phyloP scores from a whole-genome alignment of 805 yeast species.

The Cyberlindnera americana region DNA sequence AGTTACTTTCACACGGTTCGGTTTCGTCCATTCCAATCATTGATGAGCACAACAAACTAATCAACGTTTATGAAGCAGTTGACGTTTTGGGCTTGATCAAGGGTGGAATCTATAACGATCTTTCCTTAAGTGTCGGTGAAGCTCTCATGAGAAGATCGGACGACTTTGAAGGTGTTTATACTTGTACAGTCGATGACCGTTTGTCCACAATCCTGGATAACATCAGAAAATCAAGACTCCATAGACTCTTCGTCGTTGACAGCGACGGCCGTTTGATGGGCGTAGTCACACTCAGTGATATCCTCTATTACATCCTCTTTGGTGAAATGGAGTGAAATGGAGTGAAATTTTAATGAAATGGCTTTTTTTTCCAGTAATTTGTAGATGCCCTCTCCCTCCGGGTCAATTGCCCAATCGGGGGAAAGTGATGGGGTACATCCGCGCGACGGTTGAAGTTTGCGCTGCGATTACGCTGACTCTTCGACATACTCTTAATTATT shows the following conservation, averaged over 20 bases:
- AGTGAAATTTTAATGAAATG: too few species aligned
- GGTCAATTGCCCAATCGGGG: slow-evolving; percentile 5
- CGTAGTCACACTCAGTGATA: slow-evolving; percentile 88
- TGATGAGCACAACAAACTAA: slow-evolving; percentile 63
- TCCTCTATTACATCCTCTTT: slow-evolving; percentile 73
- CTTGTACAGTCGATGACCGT: slow-evolving; percentile 85
- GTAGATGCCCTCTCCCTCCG: slow-evolving; percentile 4
- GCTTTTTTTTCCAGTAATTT: too few species aligned
- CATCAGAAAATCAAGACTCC: slow-evolving; percentile 84
- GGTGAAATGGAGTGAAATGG: slow-evolving; percentile 43
- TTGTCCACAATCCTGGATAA: slow-evolving; percentile 89
- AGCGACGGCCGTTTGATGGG: slow-evolving; percentile 73
- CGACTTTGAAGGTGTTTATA: slow-evolving; percentile 96
- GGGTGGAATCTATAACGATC: slow-evolving; percentile 90
- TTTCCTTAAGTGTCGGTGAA: slow-evolving; percentile 90
- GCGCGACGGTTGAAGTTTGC: background rate
- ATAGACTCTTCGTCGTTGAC: slow-evolving; percentile 89
- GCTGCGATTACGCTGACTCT: too few species aligned
- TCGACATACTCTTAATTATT: too few species aligned
- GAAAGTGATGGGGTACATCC: background rate
- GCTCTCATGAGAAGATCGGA: slow-evolving; percentile 91
- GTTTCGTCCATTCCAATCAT: slow-evolving; percentile 92
- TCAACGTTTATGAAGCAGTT: slow-evolving; percentile 93
- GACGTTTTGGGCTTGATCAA: slow-evolving; percentile 90
- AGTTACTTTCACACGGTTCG: slow-evolving; percentile 69